phyloP scores from a whole-genome alignment of 2,329 filamentous ascomycete species.

The Lachnellula occidentalis region DNA sequence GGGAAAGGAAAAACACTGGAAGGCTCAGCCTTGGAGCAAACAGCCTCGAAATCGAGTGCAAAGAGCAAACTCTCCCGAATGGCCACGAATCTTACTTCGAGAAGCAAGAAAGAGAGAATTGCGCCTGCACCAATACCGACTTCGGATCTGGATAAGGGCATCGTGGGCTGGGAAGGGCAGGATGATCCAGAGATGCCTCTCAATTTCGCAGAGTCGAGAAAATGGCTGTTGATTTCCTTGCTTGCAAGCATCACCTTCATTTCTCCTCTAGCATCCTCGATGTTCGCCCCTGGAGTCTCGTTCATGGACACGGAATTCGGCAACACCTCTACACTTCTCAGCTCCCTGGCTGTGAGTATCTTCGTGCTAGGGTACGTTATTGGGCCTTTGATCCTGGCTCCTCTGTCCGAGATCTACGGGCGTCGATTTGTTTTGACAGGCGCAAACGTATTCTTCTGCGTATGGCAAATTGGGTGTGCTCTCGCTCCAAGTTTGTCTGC shows the following conservation, averaged over 20 bases:
- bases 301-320: conserved; percentile 23
- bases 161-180: conserved; percentile 56
- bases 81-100: conserved; percentile 19
- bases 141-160: conserved; percentile 45
- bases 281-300: conserved; percentile 39
- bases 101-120: conserved; percentile 22
- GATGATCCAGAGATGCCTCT: conserved; percentile 53
- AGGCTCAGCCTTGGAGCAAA: conserved; percentile 11
- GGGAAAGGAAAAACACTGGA: conserved; percentile 10
- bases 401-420: conserved; percentile 60
- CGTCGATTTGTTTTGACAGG: conserved; percentile 49
- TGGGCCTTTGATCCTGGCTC: conserved; percentile 52
- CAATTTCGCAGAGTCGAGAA: conserved; percentile 39
- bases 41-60: conserved; percentile 15
- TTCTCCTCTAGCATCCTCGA: conserved; percentile 35
- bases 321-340: conserved; percentile 21
- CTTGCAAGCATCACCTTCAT: conserved; percentile 32
- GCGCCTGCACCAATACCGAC: conserved; percentile 33
- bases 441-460: conserved; percentile 55
- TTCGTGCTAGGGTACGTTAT: conserved; percentile 56
- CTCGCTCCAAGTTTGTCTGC: conserved; percentile 45
- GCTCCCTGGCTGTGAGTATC: conserved; percentile 35
- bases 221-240: conserved; percentile 28
- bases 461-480: conserved; percentile 61
- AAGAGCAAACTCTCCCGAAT: conserved; percentile 24